Base-by-base conservation (phyloP, 2,329 filamentous ascomycete species). In the Clonostachys rosea region DNA sequence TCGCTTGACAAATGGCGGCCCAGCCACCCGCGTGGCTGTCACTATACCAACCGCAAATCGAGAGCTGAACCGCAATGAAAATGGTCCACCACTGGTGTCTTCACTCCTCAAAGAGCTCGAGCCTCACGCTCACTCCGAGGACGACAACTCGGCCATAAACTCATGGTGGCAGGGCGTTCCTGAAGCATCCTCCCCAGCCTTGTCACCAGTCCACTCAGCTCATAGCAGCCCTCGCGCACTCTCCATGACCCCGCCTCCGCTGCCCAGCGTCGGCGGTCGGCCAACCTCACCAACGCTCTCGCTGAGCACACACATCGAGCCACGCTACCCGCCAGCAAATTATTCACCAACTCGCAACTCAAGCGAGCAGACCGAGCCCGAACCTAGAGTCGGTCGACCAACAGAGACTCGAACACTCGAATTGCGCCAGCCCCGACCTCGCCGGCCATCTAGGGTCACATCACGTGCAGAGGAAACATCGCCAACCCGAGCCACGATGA, bases 71-170 rank as follows among this genome's bases (percentile, higher is more conserved):
- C 54, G 51, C 53, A 44, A 53, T 48, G 54, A 71, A 37, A 76
- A 73, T 30, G 80, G 78, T 8, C 88, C 90, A 8, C 91, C 89
- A 6, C 92, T 97, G 60, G 75, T 97, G 8, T 89, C 90, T 20
- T 92, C 90, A 1, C 73, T 97, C 7, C 71, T 97, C 44, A 90
- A 88, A 61, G 92, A 97, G 64, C 89, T 97, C 2, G 91, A 95
- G 51, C 79, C 77, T 65, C 77, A 75, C 64, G 65, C 77, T 47
- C 66, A 71, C 4, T 78, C 78, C 0, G 81, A 85, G 47, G 81
- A 84, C 44, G 80, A 84, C 49, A 58, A 56, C 4, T n/a, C 57
- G 6, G 49, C 50, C 20, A 43, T 56, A 30, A 53, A 54, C n/a
- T 53, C 55, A 33, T 58, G 56, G 33, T 59, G 60, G 58, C 60